Percentiles rank a stretch among this genome's conserved stretches.
These are phyloP conservation scores for Samsoniella hepiali DNA, from an alignment of 2,329 filamentous ascomycete species.

Conservation along the genomic window DNA sequence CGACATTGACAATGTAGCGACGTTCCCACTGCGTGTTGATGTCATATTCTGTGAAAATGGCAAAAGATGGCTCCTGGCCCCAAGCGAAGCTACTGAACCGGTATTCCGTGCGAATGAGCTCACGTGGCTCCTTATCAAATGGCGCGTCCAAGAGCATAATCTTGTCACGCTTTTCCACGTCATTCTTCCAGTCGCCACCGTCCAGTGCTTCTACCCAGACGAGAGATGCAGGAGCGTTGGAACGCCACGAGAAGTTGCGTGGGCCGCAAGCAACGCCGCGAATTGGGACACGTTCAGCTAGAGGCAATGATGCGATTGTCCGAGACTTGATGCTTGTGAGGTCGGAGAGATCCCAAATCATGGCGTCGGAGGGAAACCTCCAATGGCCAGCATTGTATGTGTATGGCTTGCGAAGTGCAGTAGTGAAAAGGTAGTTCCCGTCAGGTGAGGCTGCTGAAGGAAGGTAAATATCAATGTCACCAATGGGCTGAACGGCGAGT, in stretches of 20 bases:
- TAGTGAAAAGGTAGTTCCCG: slow-evolving; percentile 1
- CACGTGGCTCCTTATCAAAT: slow-evolving; percentile 1
- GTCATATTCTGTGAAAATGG: slow-evolving; percentile 4
- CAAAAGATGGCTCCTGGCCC: slow-evolving; percentile 2
- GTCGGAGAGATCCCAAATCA: slow-evolving; percentile 5
- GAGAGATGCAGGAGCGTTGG: slow-evolving; percentile 7
- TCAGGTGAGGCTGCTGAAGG: neutral
- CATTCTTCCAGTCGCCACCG: slow-evolving; percentile 5
- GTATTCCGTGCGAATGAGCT: slow-evolving; percentile 7
- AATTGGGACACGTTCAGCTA: slow-evolving; percentile 8
- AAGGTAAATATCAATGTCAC: neutral
- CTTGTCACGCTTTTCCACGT: slow-evolving; percentile 7
- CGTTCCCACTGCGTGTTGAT: slow-evolving; percentile 11
- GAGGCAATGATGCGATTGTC: neutral
- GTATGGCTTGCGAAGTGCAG: slow-evolving; percentile 4
- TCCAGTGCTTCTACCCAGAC: slow-evolving; percentile 9
- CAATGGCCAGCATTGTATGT: neutral
- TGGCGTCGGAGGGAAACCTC: slow-evolving; percentile 8
- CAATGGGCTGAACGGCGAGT: slow-evolving; percentile 2
- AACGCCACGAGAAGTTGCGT: slow-evolving; percentile 4
- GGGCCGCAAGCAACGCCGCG: slow-evolving; percentile 6
- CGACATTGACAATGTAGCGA: slow-evolving; percentile 15
- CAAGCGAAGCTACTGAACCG: neutral
- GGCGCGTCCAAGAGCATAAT: slow-evolving; percentile 14
- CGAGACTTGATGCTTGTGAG: neutral